Evolutionary conservation across 441 rosid genomes (phyloP).

Genomic region (Pelargonium exstipulatum): DNA sequence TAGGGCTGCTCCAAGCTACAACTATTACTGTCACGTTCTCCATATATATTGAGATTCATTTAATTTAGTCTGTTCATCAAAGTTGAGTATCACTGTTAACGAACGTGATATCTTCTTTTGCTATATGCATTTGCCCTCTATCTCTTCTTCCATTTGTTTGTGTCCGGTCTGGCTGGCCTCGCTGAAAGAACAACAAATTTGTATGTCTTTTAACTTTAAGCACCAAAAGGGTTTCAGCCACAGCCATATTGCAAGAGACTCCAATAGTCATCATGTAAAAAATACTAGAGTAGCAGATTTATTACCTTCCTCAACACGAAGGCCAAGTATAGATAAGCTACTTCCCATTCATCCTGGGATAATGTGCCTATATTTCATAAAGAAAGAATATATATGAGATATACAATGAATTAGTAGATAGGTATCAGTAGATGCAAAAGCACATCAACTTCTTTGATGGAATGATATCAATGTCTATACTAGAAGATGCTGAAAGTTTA

Average conservation of each 20-base stretch:
- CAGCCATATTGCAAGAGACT: neutral
- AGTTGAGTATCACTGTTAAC: conserved; percentile 24
- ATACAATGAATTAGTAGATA: neutral
- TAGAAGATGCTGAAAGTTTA: too few relatives aligned
- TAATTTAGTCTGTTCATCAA: too few relatives aligned
- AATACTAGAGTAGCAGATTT: neutral
- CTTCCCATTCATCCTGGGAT: conserved; percentile 96
- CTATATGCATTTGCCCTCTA: conserved; percentile 73
- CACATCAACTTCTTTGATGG: too few relatives aligned
- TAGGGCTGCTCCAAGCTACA: too few relatives aligned
- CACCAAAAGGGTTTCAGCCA: neutral
- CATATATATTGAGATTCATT: too few relatives aligned
- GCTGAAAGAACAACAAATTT: conserved; percentile 33
- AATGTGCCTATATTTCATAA: conserved; percentile 50
- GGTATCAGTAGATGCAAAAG: neutral
- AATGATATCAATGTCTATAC: too few relatives aligned
- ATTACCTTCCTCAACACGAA: conserved; percentile 81
- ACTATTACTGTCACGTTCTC: too few relatives aligned
- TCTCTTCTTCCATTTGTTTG: conserved; percentile 41
- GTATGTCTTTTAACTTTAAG: neutral
- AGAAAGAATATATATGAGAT: neutral
- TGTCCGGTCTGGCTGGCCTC: conserved; percentile 58
- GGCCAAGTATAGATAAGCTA: conserved; percentile 73
- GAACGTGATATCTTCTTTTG: conserved; percentile 62
- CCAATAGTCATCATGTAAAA: neutral